Base-by-base conservation (phyloP, 768 basidiomycete genomes). In the Phlebiopsis gigantea region DNA sequence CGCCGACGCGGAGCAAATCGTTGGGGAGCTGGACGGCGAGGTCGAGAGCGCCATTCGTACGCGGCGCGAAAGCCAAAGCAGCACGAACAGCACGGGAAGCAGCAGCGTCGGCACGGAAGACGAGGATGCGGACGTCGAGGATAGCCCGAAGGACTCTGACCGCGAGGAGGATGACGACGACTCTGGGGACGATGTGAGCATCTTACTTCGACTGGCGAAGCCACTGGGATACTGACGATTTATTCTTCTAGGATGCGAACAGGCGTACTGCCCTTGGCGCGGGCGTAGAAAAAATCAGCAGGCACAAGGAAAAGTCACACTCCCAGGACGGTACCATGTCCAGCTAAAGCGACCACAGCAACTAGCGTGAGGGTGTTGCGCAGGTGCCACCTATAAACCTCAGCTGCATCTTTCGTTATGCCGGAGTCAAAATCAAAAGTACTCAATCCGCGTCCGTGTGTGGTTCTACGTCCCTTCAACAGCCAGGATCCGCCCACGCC, bases 201-300 rank as follows among this genome's bases (percentile, higher is more conserved):
- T 6, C 28, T 24, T 30, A 21, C 15, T 9, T 41, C 12, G 43
- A 15, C 28, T 14, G 21, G 10, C 28, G 26, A 9, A 22, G 10
- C 15, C 15, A 46, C 22, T 24, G n/a, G 14, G 39, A 21, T 47
- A 25, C 51, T 52, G 30, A 52, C 43, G 42, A 14, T 49, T 22
- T 55, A 24, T 39, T 22, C 30, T 34, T 54, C 22, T 42, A 57
- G 57, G 57, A 60, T 49, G 43, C 22, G 24, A 51, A 56, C 14
- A 46, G 56, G 46, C 24, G 46, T 26, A 67, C 66, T n/a, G 57
- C 63, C 1, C 45, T 61, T 45, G 69, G 77, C 24, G 79, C 79
- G 7, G 77, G 79, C 29, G 76, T 80, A 28, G 79, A 80, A 71
- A 79, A 79, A 66, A 68, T 79, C 54, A 74, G 72, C 53, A 61